Evolutionary conservation across 352 stramenopile genomes (phyloP).

Genomic region (Globisporangium perplexum): DNA sequence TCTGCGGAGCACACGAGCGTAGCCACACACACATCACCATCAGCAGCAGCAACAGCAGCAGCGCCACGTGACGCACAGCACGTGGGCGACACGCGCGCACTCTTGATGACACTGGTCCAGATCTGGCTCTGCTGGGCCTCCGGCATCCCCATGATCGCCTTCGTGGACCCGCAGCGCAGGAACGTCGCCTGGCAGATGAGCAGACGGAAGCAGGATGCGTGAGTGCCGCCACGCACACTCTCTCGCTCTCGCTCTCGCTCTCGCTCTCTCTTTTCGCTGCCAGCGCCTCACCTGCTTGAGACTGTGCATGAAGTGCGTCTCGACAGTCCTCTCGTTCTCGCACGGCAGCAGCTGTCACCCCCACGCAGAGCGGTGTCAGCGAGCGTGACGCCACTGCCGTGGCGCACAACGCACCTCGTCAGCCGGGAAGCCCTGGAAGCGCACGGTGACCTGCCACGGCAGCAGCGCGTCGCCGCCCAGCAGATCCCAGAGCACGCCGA

Average conservation of each 20-base stretch:
- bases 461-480: slow-evolving; percentile 20
- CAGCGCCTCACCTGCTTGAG: slow-evolving; percentile 58
- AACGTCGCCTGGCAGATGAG: slow-evolving; percentile 29
- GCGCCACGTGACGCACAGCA: no score
- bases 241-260: no score
- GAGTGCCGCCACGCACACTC: no score
- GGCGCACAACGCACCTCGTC: slow-evolving; percentile 38
- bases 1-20: slow-evolving; percentile 10
- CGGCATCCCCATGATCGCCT: slow-evolving; percentile 73
- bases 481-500: slow-evolving; percentile 66
- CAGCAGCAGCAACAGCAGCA: no score
- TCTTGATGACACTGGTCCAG: slow-evolving; percentile 69
- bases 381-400: no score
- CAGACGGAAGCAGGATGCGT: no score
- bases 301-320: slow-evolving; percentile 84
- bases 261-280: no score
- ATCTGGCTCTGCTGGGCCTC: slow-evolving; percentile 79
- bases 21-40: background rate
- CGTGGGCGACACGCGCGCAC: slow-evolving; percentile 19
- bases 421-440: slow-evolving; percentile 68
- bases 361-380: background rate
- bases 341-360: slow-evolving; percentile 46
- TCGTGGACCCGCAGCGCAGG: slow-evolving; percentile 65
- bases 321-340: slow-evolving; percentile 69
- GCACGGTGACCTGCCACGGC: slow-evolving; percentile 71